Conservation (phyloP, 2,329 filamentous ascomycete genomes). For the Ceratocystis variospora region DNA sequence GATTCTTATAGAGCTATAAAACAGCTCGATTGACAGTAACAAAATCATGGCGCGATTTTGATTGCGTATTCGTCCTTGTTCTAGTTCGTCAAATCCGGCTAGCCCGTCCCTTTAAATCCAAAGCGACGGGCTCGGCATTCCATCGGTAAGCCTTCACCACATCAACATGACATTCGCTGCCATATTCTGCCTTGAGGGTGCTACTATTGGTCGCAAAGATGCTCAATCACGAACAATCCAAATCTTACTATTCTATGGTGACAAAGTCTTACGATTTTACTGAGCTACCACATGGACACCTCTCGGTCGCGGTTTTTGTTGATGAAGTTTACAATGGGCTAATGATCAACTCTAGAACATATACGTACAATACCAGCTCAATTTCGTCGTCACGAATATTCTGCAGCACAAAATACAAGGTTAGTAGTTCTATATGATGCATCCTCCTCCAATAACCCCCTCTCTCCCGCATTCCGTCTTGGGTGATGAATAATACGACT, state of each 20-base stretch:
- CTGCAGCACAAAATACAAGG: constrained; percentile 31
- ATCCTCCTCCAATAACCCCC: constrained; percentile 8
- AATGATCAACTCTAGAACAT: not conserved
- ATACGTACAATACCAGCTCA: not conserved
- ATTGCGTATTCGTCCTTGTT: not conserved
- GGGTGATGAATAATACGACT: constrained; percentile 49
- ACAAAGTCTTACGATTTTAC: constrained; percentile 37
- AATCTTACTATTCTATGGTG: constrained; percentile 47
- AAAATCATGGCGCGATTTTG: constrained; percentile 8
- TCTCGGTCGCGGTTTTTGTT: not conserved
- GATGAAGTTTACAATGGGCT: not conserved
- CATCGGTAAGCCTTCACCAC: constrained; percentile 13
- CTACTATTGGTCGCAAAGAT: constrained; percentile 23
- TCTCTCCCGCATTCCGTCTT: constrained; percentile 24
- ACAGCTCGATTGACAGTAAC: not conserved
- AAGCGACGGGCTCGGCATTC: constrained; percentile 4
- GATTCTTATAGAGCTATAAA: not conserved
- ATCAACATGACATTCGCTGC: not conserved
- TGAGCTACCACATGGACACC: constrained; percentile 33
- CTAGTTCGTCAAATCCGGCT: constrained; percentile 1
- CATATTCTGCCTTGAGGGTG: not conserved
- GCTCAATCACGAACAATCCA: constrained; percentile 44
- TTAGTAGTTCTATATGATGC: constrained; percentile 24
- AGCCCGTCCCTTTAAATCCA: constrained; percentile 10
- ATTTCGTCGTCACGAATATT: not conserved